A percentile compares a stretch with the other conserved stretches of the same genome.
Conservation (phyloP, 306 rosid genomes). For the Fragaria vesca region DNA sequence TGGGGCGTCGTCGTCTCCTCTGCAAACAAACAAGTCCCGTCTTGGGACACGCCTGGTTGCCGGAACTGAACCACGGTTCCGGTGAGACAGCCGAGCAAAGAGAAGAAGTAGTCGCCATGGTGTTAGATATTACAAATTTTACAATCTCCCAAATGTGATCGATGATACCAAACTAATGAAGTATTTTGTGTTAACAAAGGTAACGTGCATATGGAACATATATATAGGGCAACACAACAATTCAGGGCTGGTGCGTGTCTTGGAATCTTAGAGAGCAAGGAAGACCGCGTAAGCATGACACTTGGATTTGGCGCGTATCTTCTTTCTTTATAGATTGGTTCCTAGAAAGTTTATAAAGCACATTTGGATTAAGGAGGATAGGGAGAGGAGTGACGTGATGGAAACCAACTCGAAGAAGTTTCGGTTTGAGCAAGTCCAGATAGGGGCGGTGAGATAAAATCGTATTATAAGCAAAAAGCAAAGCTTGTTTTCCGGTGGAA, state of each 20-base stretch:
- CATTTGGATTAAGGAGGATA: not conserved
- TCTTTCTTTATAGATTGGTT: not conserved
- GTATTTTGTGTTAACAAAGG: not conserved
- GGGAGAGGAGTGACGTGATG: not conserved
- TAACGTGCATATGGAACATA: not conserved
- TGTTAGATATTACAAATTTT: not conserved
- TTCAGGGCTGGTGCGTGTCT: not conserved
- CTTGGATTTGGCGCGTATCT: not conserved
- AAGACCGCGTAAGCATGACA: conserved; percentile 12
- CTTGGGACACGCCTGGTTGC: not conserved
- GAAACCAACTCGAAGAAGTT: not conserved
- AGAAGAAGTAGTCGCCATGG: conserved; percentile 27
- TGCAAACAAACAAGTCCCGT: not conserved
- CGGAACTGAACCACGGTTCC: not conserved
- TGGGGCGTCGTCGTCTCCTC: not conserved
- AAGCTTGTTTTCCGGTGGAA: not conserved
- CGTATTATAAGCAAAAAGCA: no score
- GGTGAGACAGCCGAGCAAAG: conserved; percentile 23
- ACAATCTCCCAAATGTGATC: not conserved
- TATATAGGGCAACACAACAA: not conserved
- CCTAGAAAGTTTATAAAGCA: not conserved
- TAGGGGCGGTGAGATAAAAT: not conserved
- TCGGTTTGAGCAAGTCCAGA: not conserved
- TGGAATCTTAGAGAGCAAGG: not conserved
- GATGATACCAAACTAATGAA: not conserved